These are phyloP conservation scores for Dothidotthia symphoricarpi DNA, from an alignment of 2,329 filamentous ascomycete species.

Conservation along the genomic window DNA sequence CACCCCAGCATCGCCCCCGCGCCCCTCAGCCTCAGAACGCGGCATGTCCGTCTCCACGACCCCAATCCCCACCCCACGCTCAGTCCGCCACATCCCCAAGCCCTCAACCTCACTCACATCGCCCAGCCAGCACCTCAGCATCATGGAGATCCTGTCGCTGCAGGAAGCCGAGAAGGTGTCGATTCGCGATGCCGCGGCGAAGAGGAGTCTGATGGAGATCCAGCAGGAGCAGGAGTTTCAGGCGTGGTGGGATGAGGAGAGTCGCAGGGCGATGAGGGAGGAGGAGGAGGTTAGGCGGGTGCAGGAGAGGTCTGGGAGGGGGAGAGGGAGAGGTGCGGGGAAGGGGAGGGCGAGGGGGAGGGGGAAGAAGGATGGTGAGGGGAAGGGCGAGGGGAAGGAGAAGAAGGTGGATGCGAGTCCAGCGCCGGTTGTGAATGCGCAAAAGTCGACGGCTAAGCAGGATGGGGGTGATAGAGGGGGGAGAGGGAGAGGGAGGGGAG, in stretches of 20 bases:
- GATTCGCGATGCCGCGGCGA: slow-evolving; percentile 79
- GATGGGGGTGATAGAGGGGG: slow-evolving; percentile 12
- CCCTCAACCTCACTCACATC: slow-evolving; percentile 62
- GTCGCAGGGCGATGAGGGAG: slow-evolving; percentile 65
- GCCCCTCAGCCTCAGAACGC: slow-evolving; percentile 23
- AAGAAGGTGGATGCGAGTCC: slow-evolving; percentile 11
- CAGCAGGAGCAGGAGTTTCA: slow-evolving; percentile 97
- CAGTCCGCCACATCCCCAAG: slow-evolving; percentile 50
- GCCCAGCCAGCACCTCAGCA: slow-evolving; percentile 65
- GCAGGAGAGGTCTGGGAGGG: slow-evolving; percentile 30
- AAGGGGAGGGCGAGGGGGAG: slow-evolving; percentile 5
- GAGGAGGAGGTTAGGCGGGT: slow-evolving; percentile 46
- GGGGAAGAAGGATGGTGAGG: slow-evolving; percentile 20
- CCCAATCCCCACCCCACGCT: slow-evolving; percentile 43
- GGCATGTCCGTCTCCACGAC: slow-evolving; percentile 39
- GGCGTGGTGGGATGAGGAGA: slow-evolving; percentile 93
- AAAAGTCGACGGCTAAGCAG: slow-evolving; percentile 9
- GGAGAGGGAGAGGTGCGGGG: slow-evolving; percentile 21
- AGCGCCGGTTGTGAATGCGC: slow-evolving; percentile 4
- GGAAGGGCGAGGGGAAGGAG: slow-evolving; percentile 17
- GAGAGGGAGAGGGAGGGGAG: neutral
- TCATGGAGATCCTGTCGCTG: slow-evolving; percentile 85
- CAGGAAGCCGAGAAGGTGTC: slow-evolving; percentile 81
- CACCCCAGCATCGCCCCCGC: slow-evolving; percentile 28
- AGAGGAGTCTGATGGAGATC: slow-evolving; percentile 88